Base-by-base conservation (phyloP, 202 grass and related monocot genomes). In the Cymbopogon flexuosus region DNA sequence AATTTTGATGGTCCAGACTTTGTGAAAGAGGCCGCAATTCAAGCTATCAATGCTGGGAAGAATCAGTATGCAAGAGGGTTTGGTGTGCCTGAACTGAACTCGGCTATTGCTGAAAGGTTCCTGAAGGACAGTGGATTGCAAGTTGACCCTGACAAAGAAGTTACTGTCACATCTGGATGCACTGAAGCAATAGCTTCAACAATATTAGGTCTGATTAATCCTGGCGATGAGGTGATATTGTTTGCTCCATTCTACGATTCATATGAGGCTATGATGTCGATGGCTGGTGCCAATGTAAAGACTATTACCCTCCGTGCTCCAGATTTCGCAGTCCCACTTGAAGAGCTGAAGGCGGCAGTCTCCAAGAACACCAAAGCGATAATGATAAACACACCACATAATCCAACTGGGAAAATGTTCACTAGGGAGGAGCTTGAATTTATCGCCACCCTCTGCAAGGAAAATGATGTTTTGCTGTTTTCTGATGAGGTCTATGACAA, bases 341-440 rank as follows among this genome's bases (percentile, higher is more conserved):
- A 96, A 72, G 92, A 99, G 88, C 64, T 99, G 7, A 93, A 95
- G 81, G 86, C 82, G 2, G 65, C 81, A 54, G 82, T 99, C 52
- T 88, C 88, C 0, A 87, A 93, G 73, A 85, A 91, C 40, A 99
- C 96, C 40, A 90, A 89, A 49, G 92, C 96, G 0, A 91, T 99
- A 83, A 89, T 99, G 96, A 99, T 99, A 84, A 99, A 99, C 62
- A 95, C 96, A 29, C 96, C 96, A 16, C 96, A 99, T 73, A 99
- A 99, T 47, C 96, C 96, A 47, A 99, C 96, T 47, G 96, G 96
- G 23, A 99, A 99, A 66, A 99, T 99, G 96, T 99, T 99, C 62
- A 90, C 88, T 11, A 72, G 84, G 36, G 88, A 84, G 47, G 96
- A 99, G 70, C 88, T 95, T 10, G 90, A 99, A 79, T 89, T 82